Percentiles rank a stretch among this genome's conserved stretches.
Evolutionary conservation across 1,284 basidiomycete genomes (phyloP).

Genomic region (Cronartium quercuum): DNA sequence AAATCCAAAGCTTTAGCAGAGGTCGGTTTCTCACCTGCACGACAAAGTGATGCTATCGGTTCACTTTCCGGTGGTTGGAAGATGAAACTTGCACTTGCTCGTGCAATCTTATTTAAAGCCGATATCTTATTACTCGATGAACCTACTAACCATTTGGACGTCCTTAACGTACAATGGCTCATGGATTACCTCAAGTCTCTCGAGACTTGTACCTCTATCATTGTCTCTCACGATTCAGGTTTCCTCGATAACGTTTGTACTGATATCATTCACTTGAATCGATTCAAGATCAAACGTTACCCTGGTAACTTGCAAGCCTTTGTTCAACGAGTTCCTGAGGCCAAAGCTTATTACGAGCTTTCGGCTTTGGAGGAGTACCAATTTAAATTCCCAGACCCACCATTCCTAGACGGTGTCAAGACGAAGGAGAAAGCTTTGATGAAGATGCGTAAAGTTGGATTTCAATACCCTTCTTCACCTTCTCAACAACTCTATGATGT

Average conservation of each 20-base stretch:
- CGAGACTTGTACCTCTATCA: conserved; percentile 84
- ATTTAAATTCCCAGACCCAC: conserved; percentile 92
- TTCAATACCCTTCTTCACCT: conserved; percentile 82
- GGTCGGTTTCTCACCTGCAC: conserved; percentile 83
- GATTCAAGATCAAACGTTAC: conserved; percentile 97
- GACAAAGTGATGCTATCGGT: conserved; percentile 78
- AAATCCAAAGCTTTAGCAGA: conserved; percentile 72
- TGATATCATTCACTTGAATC: conserved; percentile 96
- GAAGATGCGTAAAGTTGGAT: conserved; percentile 96
- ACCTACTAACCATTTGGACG: conserved; percentile 96
- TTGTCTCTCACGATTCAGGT: conserved; percentile 95
- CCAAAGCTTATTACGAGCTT: conserved; percentile 95
- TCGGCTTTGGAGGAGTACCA: conserved; percentile 89
- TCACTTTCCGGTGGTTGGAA: conserved; percentile 99
- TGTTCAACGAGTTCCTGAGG: conserved; percentile 89
- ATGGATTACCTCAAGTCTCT: conserved; percentile 86
- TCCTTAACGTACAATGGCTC: conserved; percentile 93
- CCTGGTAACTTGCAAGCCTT: conserved; percentile 95
- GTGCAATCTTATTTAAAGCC: conserved; percentile 98
- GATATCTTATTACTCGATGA: conserved; percentile 95
- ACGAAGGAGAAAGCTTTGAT: conserved; percentile 96
- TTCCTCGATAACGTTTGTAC: conserved; percentile 99
- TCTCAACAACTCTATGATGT: conserved; percentile 90
- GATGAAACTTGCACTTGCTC: conserved; percentile 98
- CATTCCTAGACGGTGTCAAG: conserved; percentile 97